Evolutionary conservation across 129 eudicot genomes (phyloP).

Genomic region (Lonicera japonica): DNA sequence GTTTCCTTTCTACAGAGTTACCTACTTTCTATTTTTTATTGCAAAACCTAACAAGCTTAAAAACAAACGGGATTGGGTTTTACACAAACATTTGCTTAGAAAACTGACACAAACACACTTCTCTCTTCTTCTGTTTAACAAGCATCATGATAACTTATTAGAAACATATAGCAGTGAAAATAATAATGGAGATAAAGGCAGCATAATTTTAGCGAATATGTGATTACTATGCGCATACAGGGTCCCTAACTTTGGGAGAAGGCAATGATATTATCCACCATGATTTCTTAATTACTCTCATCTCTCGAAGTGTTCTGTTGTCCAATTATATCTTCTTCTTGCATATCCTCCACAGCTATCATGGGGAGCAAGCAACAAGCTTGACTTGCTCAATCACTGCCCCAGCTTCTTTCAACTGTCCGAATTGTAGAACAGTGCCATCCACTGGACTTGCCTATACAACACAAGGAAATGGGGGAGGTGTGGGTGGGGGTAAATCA

Average conservation of each 20-base stretch:
- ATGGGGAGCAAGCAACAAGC: constrained; percentile 51
- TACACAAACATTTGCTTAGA: too few relatives aligned
- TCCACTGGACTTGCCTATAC: constrained; percentile 93
- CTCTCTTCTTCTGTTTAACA: too few relatives aligned
- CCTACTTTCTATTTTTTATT: too few relatives aligned
- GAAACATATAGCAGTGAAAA: too few relatives aligned
- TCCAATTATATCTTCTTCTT: constrained; percentile 29
- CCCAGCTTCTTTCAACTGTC: constrained; percentile 77
- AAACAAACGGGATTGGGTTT: background rate
- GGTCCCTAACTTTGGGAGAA: constrained; percentile 81
- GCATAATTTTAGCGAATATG: background rate
- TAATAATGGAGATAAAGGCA: too few relatives aligned
- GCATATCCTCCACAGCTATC: constrained; percentile 31
- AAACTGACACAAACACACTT: too few relatives aligned
- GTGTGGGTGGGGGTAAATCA: too few relatives aligned
- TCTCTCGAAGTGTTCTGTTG: constrained; percentile 31
- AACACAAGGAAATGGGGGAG: constrained; percentile 4
- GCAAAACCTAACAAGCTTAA: background rate
- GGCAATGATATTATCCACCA: constrained; percentile 94
- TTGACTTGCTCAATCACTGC: constrained; percentile 93
- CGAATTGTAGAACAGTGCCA: constrained; percentile 74
- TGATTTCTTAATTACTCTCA: constrained; percentile 52
- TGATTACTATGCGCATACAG: constrained; percentile 46
- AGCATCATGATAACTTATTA: too few relatives aligned
- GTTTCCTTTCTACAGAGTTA: too few relatives aligned